phyloP scores from a whole-genome alignment of 495 filamentous ascomycete species.

The Penicillium canescens region DNA sequence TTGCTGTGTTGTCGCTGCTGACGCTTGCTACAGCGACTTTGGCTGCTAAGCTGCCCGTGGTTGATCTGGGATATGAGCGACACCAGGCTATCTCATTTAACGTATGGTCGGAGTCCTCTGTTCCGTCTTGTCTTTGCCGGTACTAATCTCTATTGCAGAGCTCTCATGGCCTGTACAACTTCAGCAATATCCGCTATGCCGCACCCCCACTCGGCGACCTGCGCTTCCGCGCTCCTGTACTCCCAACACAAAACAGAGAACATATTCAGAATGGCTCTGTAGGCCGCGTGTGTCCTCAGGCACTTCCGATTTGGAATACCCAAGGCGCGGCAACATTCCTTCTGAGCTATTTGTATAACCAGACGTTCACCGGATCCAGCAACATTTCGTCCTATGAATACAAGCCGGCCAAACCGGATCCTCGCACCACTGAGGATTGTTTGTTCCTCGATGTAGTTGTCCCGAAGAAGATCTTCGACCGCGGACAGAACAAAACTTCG shows the following conservation, averaged over 20 bases:
- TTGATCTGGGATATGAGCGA: slow-evolving; percentile 52
- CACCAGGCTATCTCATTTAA: slow-evolving; percentile 50
- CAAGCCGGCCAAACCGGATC: slow-evolving; percentile 32
- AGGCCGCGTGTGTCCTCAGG: slow-evolving; percentile 54
- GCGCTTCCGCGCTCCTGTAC: slow-evolving; percentile 49
- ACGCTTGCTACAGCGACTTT: slow-evolving; percentile 18
- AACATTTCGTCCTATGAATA: slow-evolving; percentile 31
- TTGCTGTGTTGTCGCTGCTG: slow-evolving; percentile 4
- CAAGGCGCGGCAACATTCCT: neutral
- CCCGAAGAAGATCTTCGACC: slow-evolving; percentile 43
- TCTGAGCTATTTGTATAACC: neutral
- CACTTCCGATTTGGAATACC: slow-evolving; percentile 33
- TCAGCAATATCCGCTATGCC: slow-evolving; percentile 61
- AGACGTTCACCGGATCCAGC: slow-evolving; percentile 30
- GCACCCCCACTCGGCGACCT: slow-evolving; percentile 53
- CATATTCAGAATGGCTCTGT: slow-evolving; percentile 44
- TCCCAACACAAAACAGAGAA: slow-evolving; percentile 36
- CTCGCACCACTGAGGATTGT: slow-evolving; percentile 56
- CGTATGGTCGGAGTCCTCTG: slow-evolving; percentile 16
- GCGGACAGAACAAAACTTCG: slow-evolving; percentile 16
- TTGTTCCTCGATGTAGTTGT: slow-evolving; percentile 56
- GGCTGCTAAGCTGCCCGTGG: slow-evolving; percentile 35
- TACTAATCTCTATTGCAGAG: slow-evolving; percentile 11
- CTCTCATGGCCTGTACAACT: slow-evolving; percentile 49
- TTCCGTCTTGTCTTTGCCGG: neutral